Percentiles rank a stretch among this genome's conserved stretches.
Conservation (phyloP, 768 basidiomycete species). For the Lentinula edodes region DNA sequence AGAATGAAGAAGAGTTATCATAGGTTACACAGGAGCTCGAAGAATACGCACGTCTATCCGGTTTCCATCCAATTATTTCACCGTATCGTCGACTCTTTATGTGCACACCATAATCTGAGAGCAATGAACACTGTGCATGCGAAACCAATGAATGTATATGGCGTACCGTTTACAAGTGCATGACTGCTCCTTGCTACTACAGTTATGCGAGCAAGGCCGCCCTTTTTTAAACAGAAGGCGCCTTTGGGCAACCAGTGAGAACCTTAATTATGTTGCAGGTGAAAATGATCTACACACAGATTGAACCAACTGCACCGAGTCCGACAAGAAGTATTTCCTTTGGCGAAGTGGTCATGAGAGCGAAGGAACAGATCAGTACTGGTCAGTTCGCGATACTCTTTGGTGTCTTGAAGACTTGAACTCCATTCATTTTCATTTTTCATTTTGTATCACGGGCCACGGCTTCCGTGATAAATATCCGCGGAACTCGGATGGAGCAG, state of each 20-base stretch:
- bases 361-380: neutral
- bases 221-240: slow-evolving; percentile 48
- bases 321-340: slow-evolving; percentile 56
- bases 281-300: slow-evolving; percentile 39
- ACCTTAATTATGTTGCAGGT: neutral
- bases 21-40: neutral
- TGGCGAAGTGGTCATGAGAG: neutral
- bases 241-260: slow-evolving; percentile 27
- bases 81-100: slow-evolving; percentile 6
- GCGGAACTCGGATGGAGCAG: neutral
- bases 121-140: neutral
- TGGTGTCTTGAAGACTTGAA: too few species aligned
- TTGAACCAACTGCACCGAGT: slow-evolving; percentile 60
- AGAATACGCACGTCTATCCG: slow-evolving; percentile 2
- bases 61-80: slow-evolving; percentile 7
- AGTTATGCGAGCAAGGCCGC: slow-evolving; percentile 59
- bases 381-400: too few species aligned
- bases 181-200: slow-evolving; percentile 73
- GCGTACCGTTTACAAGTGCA: slow-evolving; percentile 40
- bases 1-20: neutral
- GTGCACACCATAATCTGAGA: slow-evolving; percentile 2
- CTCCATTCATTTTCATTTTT: too few species aligned
- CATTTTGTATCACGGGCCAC: too few species aligned
- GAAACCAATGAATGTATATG: neutral
- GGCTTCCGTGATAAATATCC: neutral